A percentile compares a stretch with the other conserved stretches of the same genome.
Conservation (phyloP, 352 stramenopile genomes). For the Blastocystis sp. region DNA sequence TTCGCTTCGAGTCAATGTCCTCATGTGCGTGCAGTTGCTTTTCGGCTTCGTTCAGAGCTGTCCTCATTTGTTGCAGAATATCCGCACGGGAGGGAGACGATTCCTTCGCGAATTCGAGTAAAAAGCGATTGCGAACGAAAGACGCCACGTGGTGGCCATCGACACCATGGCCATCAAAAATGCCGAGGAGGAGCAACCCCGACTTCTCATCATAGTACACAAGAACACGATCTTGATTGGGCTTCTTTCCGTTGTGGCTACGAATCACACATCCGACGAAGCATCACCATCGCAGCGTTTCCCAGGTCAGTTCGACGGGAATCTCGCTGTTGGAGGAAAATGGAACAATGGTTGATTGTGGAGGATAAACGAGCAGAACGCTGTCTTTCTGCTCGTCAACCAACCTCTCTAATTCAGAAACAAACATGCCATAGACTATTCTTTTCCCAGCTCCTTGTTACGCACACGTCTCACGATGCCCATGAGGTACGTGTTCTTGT, state of each 20-base stretch:
- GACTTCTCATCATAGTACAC: slow-evolving; percentile 18
- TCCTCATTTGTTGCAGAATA: neutral
- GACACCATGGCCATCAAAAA: slow-evolving; percentile 45
- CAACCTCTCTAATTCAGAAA: neutral
- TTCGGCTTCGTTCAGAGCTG: neutral
- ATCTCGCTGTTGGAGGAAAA: neutral
- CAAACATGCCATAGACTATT: slow-evolving; percentile 14
- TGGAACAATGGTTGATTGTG: neutral
- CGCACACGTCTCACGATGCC: slow-evolving; percentile 58
- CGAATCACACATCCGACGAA: neutral
- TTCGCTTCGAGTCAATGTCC: slow-evolving; percentile 20
- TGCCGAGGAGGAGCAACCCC: neutral
- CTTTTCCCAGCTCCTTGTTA: slow-evolving; percentile 20
- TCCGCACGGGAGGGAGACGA: neutral
- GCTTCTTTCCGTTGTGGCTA: slow-evolving; percentile 50
- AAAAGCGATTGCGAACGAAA: neutral
- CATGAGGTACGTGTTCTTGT: slow-evolving; percentile 63
- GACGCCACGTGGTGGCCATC: slow-evolving; percentile 36
- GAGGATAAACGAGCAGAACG: slow-evolving; percentile 36
- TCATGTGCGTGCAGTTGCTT: neutral
- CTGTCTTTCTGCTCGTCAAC: neutral
- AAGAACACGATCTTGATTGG: slow-evolving; percentile 47
- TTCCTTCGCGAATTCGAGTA: neutral
- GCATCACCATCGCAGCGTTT: neutral
- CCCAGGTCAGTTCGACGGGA: neutral